Evolutionary conservation across 2,329 filamentous ascomycete genomes (phyloP).

Genomic region (Leptographium lundbergii): DNA sequence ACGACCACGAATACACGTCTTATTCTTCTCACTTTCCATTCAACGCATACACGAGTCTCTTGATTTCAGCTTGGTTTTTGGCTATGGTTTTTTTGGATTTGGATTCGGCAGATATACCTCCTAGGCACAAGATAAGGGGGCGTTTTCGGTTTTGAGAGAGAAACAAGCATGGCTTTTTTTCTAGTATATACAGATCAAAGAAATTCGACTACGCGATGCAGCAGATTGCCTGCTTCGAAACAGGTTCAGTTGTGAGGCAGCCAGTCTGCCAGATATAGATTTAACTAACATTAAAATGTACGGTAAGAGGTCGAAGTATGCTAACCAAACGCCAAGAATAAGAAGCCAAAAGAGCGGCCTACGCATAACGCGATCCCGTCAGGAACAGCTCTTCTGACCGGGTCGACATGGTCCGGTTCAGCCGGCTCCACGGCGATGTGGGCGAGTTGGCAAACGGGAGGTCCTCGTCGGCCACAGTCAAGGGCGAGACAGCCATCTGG

Average conservation of each 20-base stretch:
- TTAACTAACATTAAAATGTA: too few relatives aligned
- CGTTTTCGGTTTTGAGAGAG: not conserved
- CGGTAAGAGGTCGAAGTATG: not conserved
- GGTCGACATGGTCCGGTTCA: constrained; percentile 25
- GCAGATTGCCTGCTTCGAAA: too few relatives aligned
- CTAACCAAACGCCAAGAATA: not conserved
- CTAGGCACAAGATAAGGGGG: constrained; percentile 1
- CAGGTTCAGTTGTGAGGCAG: too few relatives aligned
- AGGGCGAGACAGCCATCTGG: constrained; percentile 4
- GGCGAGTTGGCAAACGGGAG: constrained; percentile 11
- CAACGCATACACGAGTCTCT: not conserved
- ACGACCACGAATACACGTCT: not conserved
- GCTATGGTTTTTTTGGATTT: not conserved
- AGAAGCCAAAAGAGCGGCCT: not conserved
- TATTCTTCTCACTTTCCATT: not conserved
- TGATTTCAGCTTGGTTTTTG: not conserved
- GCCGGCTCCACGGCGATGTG: constrained; percentile 8
- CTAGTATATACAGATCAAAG: not conserved
- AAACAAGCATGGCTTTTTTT: not conserved
- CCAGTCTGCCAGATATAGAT: too few relatives aligned
- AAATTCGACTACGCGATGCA: not conserved
- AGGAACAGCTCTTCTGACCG: constrained; percentile 30
- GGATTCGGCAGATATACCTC: constrained; percentile 1
- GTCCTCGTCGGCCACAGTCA: constrained; percentile 10
- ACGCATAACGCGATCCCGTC: not conserved